A percentile compares a stretch with the other conserved stretches of the same genome.
phyloP scores from a whole-genome alignment of 2,329 filamentous ascomycete species.

The Davidsoniella virescens region DNA sequence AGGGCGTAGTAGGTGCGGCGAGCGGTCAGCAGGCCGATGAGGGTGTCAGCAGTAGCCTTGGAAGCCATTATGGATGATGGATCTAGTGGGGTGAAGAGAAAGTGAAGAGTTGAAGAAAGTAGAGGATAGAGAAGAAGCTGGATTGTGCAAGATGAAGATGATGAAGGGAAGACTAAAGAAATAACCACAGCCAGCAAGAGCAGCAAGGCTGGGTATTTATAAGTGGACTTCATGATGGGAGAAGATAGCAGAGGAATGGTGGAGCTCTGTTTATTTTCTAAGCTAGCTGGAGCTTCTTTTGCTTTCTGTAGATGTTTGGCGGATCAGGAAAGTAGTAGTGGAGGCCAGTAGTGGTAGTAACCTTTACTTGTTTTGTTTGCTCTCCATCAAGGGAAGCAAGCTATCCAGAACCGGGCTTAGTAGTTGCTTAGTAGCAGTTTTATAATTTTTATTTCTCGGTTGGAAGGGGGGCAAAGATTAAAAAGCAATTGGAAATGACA shows the following conservation, averaged over 20 bases:
- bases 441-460: too few relatives aligned
- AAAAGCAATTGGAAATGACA: too few relatives aligned
- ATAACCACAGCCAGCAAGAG: conserved; percentile 3
- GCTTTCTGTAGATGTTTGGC: too few relatives aligned
- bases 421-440: too few relatives aligned
- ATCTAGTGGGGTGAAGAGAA: conserved; percentile 5
- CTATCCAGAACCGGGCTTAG: too few relatives aligned
- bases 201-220: conserved; percentile 11
- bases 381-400: too few relatives aligned
- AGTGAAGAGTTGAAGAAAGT: background rate
- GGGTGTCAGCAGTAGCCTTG: conserved; percentile 26
- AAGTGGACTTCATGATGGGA: conserved; percentile 1
- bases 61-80: conserved; percentile 19
- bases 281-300: too few relatives aligned
- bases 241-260: too few relatives aligned
- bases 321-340: too few relatives aligned
- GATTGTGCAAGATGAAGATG: background rate
- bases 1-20: conserved; percentile 57
- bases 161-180: conserved; percentile 4
- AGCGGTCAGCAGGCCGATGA: conserved; percentile 48
- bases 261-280: background rate
- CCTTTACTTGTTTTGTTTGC: too few relatives aligned
- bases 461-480: too few relatives aligned
- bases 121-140: conserved; percentile 5
- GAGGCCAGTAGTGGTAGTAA: too few relatives aligned